These are phyloP conservation scores for Myriosclerotinia duriaeana DNA, from an alignment of 2,329 filamentous ascomycete genomes.

Conservation along the genomic window DNA sequence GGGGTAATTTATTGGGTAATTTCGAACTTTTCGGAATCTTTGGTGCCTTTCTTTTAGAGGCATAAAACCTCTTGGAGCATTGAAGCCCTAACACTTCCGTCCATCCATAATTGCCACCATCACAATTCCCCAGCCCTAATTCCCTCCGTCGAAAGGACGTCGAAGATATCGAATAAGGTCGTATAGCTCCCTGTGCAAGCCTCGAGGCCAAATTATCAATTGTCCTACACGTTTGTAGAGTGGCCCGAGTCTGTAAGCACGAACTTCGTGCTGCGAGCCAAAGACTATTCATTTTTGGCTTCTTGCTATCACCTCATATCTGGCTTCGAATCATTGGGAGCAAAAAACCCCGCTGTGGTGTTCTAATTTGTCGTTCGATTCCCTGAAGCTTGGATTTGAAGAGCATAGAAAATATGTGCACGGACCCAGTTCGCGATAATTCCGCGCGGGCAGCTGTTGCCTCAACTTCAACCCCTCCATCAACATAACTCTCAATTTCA, in stretches of 20 bases:
- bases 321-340: conserved; percentile 6
- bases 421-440: conserved; percentile 10
- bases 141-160: neutral
- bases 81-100: conserved; percentile 5
- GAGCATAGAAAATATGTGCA: conserved; percentile 11
- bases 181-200: conserved; percentile 29
- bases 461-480: conserved; percentile 21
- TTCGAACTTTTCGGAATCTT: neutral
- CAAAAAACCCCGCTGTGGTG: neutral
- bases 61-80: conserved; percentile 24
- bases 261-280: conserved; percentile 33
- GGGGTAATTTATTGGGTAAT: too few relatives aligned
- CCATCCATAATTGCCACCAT: neutral
- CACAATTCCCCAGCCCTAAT: neutral
- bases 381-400: neutral
- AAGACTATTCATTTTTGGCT: conserved; percentile 34
- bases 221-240: conserved; percentile 30
- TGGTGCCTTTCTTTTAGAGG: neutral
- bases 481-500: neutral
- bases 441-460: conserved; percentile 18
- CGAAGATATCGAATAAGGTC: conserved; percentile 27
- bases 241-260: conserved; percentile 32
- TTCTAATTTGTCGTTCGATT: neutral
- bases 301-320: conserved; percentile 28
- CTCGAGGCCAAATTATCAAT: conserved; percentile 33